phyloP scores from a whole-genome alignment of 164 flowering plant species.

The Tetrastigma voinierianum region DNA sequence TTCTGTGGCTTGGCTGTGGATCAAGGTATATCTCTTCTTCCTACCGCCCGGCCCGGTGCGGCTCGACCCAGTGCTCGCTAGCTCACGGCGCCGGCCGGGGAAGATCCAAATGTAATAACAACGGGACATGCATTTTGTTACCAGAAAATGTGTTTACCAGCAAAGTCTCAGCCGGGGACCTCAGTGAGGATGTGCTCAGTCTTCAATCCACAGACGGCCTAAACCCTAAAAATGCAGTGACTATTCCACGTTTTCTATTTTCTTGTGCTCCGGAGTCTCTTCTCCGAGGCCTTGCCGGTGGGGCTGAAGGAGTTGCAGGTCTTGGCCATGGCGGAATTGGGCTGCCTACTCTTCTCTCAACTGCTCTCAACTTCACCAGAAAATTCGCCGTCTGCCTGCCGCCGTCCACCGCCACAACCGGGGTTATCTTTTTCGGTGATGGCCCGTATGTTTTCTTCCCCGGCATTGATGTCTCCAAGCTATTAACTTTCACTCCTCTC shows the following conservation, averaged over 20 bases:
- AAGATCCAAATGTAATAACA: slow-evolving; percentile 24
- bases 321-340: slow-evolving; percentile 24
- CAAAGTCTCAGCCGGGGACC: slow-evolving; percentile 10
- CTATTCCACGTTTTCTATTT: slow-evolving; percentile 24
- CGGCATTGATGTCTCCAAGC: slow-evolving; percentile 13
- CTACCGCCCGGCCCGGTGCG: slow-evolving; percentile 18
- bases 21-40: slow-evolving; percentile 21
- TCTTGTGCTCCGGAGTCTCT: slow-evolving; percentile 21
- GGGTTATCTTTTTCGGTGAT: slow-evolving; percentile 38
- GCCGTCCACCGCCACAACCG: slow-evolving; percentile 15
- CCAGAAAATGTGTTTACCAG: slow-evolving; percentile 19
- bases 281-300: slow-evolving; percentile 30
- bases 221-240: slow-evolving; percentile 18
- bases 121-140: slow-evolving; percentile 25
- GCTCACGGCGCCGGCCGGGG: slow-evolving; percentile 16
- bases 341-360: slow-evolving; percentile 26
- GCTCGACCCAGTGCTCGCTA: slow-evolving; percentile 25
- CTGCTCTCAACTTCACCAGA: slow-evolving; percentile 20
- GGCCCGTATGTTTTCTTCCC: slow-evolving; percentile 36
- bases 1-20: slow-evolving; percentile 31
- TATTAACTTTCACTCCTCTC: slow-evolving; percentile 34
- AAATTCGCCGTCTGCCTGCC: slow-evolving; percentile 39
- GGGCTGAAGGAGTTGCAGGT: slow-evolving; percentile 30
- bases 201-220: slow-evolving; percentile 29
- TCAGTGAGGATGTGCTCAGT: slow-evolving; percentile 18